Evolutionary conservation across 345 rosid genomes (phyloP), one percentile per base, ranked within the genome.

Genomic region (Rhodomyrtus tomentosa): DNA sequence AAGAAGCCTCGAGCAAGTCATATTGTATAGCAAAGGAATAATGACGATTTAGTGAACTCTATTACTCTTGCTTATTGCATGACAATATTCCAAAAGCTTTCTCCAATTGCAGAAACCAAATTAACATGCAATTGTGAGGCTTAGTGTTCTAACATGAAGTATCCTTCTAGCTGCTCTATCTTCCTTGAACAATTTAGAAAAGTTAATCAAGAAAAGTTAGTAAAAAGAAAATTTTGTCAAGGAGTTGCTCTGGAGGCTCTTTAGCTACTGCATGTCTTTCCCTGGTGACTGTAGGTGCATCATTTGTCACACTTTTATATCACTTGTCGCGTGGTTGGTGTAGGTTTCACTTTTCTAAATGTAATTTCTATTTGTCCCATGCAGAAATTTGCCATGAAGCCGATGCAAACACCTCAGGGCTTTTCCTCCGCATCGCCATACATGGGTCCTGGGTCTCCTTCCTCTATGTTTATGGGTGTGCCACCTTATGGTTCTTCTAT

Each of bases 401-500:
- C 94, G 53, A 54, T 93, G 87, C 98, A 96, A 86, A 56, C 89
- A 27, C 96, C 90, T 16, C 98, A 88, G 42, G 88, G 88, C 82
- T 96, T 92, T 89, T 88, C 96, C 36, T 88, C 98, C 13, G 88
- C 98, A 81, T 92, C 96, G 40, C 93, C 97, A 82, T 98, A 96
- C 86, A 82, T 93, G 86, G 98, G 98, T 86, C 87, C 96, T 74
- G 98, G 96, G 62, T 89, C 89, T 50, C 95, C 96, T 79, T 90
- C 99, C 83, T 91, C 99, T 55, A 90, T 96, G 90, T 95, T 94
- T 86, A 86, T 98, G 94, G 96, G 98, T 80, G 91, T 95, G 55
- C 95, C 98, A 12, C 96, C 98, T n/a, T 98, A 98, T 89, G 99
- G 96, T 36, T 90, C 98, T 83, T 93, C 99, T 45, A 86, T 92